These are phyloP conservation scores for Botrytis fragariae DNA, from an alignment of 2,329 filamentous ascomycete species.

Conservation along the genomic window DNA sequence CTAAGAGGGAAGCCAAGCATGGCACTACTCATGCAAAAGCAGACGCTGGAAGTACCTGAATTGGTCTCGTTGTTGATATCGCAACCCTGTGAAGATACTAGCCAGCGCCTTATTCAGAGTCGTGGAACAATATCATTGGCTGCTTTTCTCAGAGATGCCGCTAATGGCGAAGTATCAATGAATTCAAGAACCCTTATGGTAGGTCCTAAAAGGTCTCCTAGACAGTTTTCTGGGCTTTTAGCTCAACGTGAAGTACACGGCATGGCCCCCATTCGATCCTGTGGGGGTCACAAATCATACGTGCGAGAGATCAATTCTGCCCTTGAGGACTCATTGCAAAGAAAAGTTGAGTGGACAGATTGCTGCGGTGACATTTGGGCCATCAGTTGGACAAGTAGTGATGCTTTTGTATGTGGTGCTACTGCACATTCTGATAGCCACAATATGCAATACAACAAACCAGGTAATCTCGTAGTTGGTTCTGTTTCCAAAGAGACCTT, in stretches of 20 bases:
- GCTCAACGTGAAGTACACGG: conserved; percentile 34
- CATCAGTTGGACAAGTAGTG: conserved; percentile 54
- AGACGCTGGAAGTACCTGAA: conserved; percentile 14
- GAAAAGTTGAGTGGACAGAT: conserved; percentile 55
- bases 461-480: conserved; percentile 59
- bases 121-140: conserved; percentile 42
- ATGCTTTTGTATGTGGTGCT: conserved; percentile 58
- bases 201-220: background rate
- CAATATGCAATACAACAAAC: conserved; percentile 66
- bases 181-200: conserved; percentile 17
- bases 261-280: conserved; percentile 23
- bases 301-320: conserved; percentile 25
- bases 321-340: conserved; percentile 51
- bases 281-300: conserved; percentile 27
- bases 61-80: conserved; percentile 6
- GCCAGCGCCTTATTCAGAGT: conserved; percentile 57
- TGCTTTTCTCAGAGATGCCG: conserved; percentile 28
- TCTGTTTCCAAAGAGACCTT: conserved; percentile 47
- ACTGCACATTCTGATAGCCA: conserved; percentile 61
- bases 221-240: conserved; percentile 24
- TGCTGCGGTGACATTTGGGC: conserved; percentile 61
- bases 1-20: conserved; percentile 9
- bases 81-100: conserved; percentile 31
- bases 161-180: conserved; percentile 14
- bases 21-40: conserved; percentile 4